These are phyloP conservation scores for Solanum piurae DNA, from an alignment of 257 asterid species.

Conservation along the genomic window DNA sequence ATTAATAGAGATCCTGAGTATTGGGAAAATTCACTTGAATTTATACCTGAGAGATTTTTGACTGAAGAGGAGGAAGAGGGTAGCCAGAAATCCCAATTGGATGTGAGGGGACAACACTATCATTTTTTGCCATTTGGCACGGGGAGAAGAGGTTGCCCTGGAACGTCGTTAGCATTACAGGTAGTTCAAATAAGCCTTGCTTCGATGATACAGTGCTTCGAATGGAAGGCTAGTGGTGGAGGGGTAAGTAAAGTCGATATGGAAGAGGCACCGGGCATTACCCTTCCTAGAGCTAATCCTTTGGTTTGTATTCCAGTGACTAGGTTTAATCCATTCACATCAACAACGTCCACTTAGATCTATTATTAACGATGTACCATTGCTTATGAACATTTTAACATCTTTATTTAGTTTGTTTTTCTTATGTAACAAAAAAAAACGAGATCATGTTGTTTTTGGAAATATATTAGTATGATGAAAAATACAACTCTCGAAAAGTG, in stretches of 20 bases:
- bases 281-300: constrained; percentile 58
- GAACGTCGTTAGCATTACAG: constrained; percentile 54
- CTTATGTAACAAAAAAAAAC: background rate
- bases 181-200: constrained; percentile 58
- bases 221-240: constrained; percentile 29
- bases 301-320: constrained; percentile 37
- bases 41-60: constrained; percentile 58
- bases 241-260: constrained; percentile 16
- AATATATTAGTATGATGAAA: background rate
- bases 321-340: constrained; percentile 16
- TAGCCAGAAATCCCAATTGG: constrained; percentile 10
- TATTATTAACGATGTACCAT: background rate
- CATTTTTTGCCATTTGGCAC: constrained; percentile 61
- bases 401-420: background rate
- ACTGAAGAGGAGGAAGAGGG: background rate
- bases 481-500: accelerated
- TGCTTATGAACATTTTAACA: background rate
- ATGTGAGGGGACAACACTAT: constrained; percentile 70
- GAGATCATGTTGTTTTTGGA: background rate
- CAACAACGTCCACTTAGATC: background rate
- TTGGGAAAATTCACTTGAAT: constrained; percentile 61
- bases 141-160: constrained; percentile 73
- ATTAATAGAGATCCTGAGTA: constrained; percentile 44
- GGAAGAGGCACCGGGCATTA: constrained; percentile 55
- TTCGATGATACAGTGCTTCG: constrained; percentile 63